Conservation (phyloP, 805 yeast genomes). For the Yueomyces sinensis region DNA sequence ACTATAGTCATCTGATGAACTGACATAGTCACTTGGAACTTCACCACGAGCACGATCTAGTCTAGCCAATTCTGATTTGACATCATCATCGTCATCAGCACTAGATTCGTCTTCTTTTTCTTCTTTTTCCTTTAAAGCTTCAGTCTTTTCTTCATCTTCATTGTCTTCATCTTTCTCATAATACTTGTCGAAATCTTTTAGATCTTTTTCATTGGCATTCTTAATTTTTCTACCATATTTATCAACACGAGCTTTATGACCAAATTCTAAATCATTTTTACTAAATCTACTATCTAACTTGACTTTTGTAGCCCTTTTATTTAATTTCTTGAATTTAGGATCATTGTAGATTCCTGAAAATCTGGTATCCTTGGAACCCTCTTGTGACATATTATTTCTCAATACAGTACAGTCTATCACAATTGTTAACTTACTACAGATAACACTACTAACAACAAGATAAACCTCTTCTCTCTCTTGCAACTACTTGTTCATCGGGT, state of each 20-base stretch:
- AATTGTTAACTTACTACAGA: too few species aligned
- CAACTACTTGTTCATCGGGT: too few species aligned
- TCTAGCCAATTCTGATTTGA: constrained; percentile 1
- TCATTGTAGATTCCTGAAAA: constrained; percentile 71
- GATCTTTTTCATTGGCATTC: constrained; percentile 25
- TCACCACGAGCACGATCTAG: constrained; percentile 61
- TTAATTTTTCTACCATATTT: constrained; percentile 71
- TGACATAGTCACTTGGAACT: constrained; percentile 30
- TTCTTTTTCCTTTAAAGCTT: constrained; percentile 7
- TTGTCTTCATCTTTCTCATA: constrained; percentile 35
- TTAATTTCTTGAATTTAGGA: constrained; percentile 76
- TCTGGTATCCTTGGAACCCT: constrained; percentile 47
- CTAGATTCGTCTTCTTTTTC: constrained; percentile 3
- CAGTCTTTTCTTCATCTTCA: constrained; percentile 11
- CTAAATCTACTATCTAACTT: constrained; percentile 81
- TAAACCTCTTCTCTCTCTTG: too few species aligned
- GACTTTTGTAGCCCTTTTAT: constrained; percentile 53
- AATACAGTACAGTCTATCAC: too few species aligned
- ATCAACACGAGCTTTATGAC: constrained; percentile 54
- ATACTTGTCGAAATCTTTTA: constrained; percentile 48
- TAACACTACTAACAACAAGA: too few species aligned
- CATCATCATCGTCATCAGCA: constrained; percentile 2
- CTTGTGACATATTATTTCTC: constrained; percentile 12
- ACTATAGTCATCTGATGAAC: constrained; percentile 31
- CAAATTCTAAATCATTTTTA: constrained; percentile 44